phyloP scores from a whole-genome alignment of 495 filamentous ascomycete genomes.

The Penicillium verhagenii region DNA sequence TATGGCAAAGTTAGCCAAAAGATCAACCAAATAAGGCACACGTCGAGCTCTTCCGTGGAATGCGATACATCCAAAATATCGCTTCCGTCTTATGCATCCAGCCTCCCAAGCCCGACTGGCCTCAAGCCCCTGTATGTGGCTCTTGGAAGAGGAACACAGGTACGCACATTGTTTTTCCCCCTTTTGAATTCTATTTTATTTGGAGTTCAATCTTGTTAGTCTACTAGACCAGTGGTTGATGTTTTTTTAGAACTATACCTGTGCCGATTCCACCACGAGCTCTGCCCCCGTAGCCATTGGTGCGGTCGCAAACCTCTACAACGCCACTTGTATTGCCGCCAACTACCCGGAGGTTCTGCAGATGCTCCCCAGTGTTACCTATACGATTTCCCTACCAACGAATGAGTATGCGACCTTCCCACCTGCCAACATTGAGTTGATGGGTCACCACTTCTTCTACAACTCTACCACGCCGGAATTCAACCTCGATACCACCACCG shows the following conservation, averaged over 20 bases:
- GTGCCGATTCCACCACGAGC: slow-evolving; percentile 54
- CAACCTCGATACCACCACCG: slow-evolving; percentile 60
- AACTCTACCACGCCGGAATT: slow-evolving; percentile 71
- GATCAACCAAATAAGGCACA: slow-evolving; percentile 27
- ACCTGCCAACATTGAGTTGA: slow-evolving; percentile 57
- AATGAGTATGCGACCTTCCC: slow-evolving; percentile 25
- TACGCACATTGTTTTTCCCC: slow-evolving; percentile 32
- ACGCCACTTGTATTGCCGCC: slow-evolving; percentile 76
- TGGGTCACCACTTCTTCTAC: slow-evolving; percentile 79
- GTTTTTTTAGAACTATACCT: slow-evolving; percentile 81
- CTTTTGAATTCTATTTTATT: too few relatives aligned
- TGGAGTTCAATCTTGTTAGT: too few relatives aligned
- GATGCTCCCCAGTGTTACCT: slow-evolving; percentile 42
- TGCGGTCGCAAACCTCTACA: slow-evolving; percentile 83
- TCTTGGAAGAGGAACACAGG: slow-evolving; percentile 76
- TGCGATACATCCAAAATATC: slow-evolving; percentile 41
- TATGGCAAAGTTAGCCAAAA: slow-evolving; percentile 40
- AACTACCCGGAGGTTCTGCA: slow-evolving; percentile 61
- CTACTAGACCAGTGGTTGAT: background rate
- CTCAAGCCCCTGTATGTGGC: slow-evolving; percentile 70
- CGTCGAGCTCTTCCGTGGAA: slow-evolving; percentile 8
- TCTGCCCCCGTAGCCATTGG: slow-evolving; percentile 64
- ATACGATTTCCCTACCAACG: slow-evolving; percentile 43
- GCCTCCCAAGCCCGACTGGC: slow-evolving; percentile 56
- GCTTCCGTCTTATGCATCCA: slow-evolving; percentile 39